Conservation (phyloP, 2,329 filamentous ascomycete species). For the Pyricularia pennisetigena region DNA sequence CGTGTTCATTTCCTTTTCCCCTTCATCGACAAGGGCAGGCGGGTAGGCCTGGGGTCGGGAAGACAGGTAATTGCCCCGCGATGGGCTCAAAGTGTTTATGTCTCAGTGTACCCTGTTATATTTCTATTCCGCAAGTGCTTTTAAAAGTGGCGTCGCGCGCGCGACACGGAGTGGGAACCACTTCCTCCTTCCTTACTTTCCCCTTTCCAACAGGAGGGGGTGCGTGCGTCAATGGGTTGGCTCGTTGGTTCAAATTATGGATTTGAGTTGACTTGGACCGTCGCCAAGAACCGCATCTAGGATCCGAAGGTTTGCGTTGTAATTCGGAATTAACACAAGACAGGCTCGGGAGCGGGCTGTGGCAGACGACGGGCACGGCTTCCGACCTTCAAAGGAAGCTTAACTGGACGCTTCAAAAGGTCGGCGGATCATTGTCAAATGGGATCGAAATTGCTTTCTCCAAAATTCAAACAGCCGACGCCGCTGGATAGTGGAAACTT, state of each 20-base stretch:
- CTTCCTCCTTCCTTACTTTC: background rate
- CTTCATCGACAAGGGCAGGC: background rate
- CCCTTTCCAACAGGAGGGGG: background rate
- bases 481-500: background rate
- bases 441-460: background rate
- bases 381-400: background rate
- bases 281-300: background rate
- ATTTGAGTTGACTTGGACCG: background rate
- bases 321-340: background rate
- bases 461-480: background rate
- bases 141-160: background rate
- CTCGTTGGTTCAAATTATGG: too few species aligned
- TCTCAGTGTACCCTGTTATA: background rate
- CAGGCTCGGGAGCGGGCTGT: background rate
- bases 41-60: too few species aligned
- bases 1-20: background rate
- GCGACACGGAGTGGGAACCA: background rate
- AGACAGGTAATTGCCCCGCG: background rate
- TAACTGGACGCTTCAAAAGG: background rate
- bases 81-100: background rate
- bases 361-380: background rate
- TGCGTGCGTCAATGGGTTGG: background rate
- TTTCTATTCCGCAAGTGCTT: background rate
- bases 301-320: background rate
- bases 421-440: background rate